Conservation (phyloP, 768 basidiomycete genomes). For the Mycena venus region DNA sequence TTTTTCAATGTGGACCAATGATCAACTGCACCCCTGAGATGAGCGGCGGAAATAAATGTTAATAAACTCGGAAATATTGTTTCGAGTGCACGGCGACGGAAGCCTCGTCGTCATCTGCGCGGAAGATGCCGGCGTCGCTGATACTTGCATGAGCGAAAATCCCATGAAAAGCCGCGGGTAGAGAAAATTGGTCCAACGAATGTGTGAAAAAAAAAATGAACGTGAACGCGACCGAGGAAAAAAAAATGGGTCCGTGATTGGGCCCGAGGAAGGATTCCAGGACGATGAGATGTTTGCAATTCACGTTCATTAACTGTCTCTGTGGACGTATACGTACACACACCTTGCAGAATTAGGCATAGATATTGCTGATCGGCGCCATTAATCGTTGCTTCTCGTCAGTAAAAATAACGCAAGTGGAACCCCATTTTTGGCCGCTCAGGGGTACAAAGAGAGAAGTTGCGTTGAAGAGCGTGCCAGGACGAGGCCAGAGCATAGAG, state of each 20-base stretch:
- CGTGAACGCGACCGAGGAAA: too few species aligned
- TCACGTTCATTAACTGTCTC: not conserved
- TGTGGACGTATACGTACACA: not conserved
- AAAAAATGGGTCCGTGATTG: not conserved
- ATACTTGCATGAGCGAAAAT: not conserved
- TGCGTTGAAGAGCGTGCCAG: too few species aligned
- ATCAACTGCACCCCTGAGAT: too few species aligned
- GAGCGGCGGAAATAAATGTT: not conserved
- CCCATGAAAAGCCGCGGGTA: not conserved
- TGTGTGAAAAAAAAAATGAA: not conserved
- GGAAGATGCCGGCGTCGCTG: not conserved
- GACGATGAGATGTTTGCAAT: not conserved
- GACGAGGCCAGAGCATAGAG: not conserved
- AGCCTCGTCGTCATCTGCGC: not conserved
- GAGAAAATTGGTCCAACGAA: not conserved
- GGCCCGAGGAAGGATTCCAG: not conserved
- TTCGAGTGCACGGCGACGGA: not conserved
- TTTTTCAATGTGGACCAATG: too few species aligned
- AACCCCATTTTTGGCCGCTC: not conserved
- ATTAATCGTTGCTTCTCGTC: not conserved
- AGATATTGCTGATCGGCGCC: conserved; percentile 13
- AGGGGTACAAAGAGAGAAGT: not conserved
- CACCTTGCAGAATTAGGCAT: not conserved
- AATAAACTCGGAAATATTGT: too few species aligned
- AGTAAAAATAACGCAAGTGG: conserved; percentile 2